phyloP scores from a whole-genome alignment of 805 yeast genomes.

The Saturnispora halmiae region DNA sequence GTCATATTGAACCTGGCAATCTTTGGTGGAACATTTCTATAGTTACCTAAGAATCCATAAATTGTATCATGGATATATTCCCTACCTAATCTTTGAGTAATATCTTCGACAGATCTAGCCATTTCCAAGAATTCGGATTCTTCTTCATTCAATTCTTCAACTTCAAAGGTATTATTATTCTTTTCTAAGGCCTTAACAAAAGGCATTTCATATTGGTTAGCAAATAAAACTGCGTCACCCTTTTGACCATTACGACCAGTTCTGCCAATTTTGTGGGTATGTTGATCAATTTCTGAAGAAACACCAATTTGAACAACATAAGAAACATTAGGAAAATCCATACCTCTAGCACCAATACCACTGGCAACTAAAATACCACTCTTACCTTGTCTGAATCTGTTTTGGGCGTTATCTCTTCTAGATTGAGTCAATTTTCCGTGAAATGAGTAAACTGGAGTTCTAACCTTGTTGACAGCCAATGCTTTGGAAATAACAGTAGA shows the following conservation, averaged over 20 bases:
- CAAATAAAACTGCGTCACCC: constrained; percentile 61
- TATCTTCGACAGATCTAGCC: constrained; percentile 23
- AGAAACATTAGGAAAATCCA: constrained; percentile 85
- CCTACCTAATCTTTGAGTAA: constrained; percentile 11
- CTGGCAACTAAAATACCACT: constrained; percentile 67
- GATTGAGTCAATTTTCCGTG: constrained; percentile 74
- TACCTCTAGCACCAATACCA: constrained; percentile 93
- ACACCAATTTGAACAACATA: constrained; percentile 79
- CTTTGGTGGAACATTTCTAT: constrained; percentile 18
- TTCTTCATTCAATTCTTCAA: constrained; percentile 31
- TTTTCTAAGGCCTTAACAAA: constrained; percentile 43
- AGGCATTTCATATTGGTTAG: constrained; percentile 46
- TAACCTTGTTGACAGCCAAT: constrained; percentile 15
- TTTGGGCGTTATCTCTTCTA: constrained; percentile 36
- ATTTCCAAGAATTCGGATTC: constrained; percentile 30
- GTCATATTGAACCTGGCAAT: constrained; percentile 27
- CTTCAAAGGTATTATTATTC: constrained; percentile 49
- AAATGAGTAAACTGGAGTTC: constrained; percentile 25
- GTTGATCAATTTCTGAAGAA: constrained; percentile 67
- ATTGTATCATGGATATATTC: constrained; percentile 14
- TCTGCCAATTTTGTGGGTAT: constrained; percentile 90
- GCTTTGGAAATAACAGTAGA: constrained; percentile 31
- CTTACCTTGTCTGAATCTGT: constrained; percentile 27
- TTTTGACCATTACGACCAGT: constrained; percentile 86
- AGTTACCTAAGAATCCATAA: constrained; percentile 14